These are phyloP conservation scores for Emericellopsis atlantica DNA, from an alignment of 2,329 filamentous ascomycete genomes.

Conservation along the genomic window DNA sequence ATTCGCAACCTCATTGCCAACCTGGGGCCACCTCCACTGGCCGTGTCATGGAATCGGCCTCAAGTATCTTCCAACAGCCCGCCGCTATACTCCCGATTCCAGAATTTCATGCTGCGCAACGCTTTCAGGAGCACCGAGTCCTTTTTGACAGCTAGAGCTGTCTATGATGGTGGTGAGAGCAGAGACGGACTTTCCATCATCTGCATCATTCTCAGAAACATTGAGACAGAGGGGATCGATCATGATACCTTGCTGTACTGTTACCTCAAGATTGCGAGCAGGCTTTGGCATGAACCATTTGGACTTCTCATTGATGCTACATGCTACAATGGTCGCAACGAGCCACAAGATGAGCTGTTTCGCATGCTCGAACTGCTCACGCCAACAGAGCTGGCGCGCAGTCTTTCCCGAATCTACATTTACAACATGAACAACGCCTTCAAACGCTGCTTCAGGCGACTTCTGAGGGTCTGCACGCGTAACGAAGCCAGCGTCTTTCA, in stretches of 20 bases:
- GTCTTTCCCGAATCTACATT: constrained; percentile 50
- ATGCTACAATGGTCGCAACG: constrained; percentile 55
- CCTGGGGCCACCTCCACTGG: constrained; percentile 53
- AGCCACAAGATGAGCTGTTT: constrained; percentile 53
- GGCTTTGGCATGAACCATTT: constrained; percentile 58
- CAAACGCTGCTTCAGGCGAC: constrained; percentile 52
- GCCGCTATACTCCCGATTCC: constrained; percentile 53
- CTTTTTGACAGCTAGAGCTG: constrained; percentile 48
- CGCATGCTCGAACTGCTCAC: constrained; percentile 50
- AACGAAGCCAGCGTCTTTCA: constrained; percentile 49
- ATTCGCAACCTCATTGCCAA: constrained; percentile 51
- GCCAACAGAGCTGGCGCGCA: constrained; percentile 45
- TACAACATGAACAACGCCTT: constrained; percentile 66
- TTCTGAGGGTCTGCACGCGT: constrained; percentile 48
- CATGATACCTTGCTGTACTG: constrained; percentile 55
- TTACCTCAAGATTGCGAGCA: constrained; percentile 59
- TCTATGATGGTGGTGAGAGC: constrained; percentile 60
- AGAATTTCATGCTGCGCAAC: constrained; percentile 61
- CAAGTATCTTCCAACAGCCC: constrained; percentile 51
- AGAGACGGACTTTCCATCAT: constrained; percentile 60
- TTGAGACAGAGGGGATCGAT: constrained; percentile 52
- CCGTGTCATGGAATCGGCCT: constrained; percentile 58
- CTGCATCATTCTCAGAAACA: constrained; percentile 55
- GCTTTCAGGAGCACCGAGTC: constrained; percentile 54
- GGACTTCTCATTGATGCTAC: constrained; percentile 57